phyloP scores from a whole-genome alignment of 2,329 filamentous ascomycete species.

The Alternaria infectoria region DNA sequence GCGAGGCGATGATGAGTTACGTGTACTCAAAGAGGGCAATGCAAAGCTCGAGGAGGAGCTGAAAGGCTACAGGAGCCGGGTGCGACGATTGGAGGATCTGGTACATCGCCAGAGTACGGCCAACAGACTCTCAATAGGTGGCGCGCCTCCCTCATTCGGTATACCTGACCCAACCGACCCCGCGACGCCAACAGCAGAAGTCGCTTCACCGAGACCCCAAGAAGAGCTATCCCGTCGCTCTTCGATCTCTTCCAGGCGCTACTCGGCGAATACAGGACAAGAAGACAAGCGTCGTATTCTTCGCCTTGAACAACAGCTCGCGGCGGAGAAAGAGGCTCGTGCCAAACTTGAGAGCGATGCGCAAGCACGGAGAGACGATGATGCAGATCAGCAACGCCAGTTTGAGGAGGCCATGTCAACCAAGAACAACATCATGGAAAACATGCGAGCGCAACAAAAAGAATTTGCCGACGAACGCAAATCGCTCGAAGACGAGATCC shows the following conservation, averaged over 20 bases:
- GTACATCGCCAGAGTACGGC: constrained; percentile 79
- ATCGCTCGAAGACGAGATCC: constrained; percentile 80
- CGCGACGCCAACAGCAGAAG: constrained; percentile 45
- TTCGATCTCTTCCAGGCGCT: constrained; percentile 65
- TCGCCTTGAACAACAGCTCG: constrained; percentile 78
- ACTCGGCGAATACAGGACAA: constrained; percentile 66
- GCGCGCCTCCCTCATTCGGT: constrained; percentile 49
- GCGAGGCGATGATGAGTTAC: constrained; percentile 84
- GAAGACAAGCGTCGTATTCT: constrained; percentile 68
- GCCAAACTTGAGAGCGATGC: constrained; percentile 74
- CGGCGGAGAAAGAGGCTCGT: constrained; percentile 72
- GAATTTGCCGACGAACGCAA: constrained; percentile 88
- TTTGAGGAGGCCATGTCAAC: constrained; percentile 88
- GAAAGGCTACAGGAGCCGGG: constrained; percentile 90
- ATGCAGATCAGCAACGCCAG: constrained; percentile 68
- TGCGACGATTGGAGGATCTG: constrained; percentile 89
- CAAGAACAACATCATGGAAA: constrained; percentile 91
- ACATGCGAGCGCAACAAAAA: constrained; percentile 88
- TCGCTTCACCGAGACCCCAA: constrained; percentile 40
- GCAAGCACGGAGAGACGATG: constrained; percentile 59
- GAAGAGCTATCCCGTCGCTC: constrained; percentile 63
- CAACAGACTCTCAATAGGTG: constrained; percentile 59
- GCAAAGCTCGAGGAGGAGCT: constrained; percentile 66
- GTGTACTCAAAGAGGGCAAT: constrained; percentile 58
- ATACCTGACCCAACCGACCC: constrained; percentile 44